Base-by-base conservation (phyloP, 441 rosid species). In the Populus hybrid region DNA sequence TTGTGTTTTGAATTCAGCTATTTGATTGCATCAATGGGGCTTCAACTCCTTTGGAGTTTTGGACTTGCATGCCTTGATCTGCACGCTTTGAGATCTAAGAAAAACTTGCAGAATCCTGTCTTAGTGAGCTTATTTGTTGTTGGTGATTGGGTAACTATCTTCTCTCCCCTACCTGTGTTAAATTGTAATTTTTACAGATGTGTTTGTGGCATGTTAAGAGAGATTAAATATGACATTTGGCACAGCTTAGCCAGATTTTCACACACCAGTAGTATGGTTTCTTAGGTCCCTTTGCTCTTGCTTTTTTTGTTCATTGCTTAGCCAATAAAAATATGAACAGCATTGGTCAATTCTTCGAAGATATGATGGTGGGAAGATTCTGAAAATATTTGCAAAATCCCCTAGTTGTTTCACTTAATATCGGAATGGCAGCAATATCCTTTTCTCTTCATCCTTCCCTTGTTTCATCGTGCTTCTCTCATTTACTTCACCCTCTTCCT, bases 1-100 rank as follows among this genome's bases (percentile, higher is more conserved):
- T 10, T 74, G 40, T 76, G 32, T 74, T 34, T 73, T 80, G 73
- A 75, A 18, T 84, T 78, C 89, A 96, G 97, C 88, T 96, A 91
- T 84, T 89, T 96, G 84, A 89, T 96, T 83, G 98, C 98, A 70
- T 91, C 99, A 24, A 93, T 96, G 99, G 99, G 97, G 77, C 98
- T 95, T 87, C 99, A 95, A 80, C 86, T 91, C 67, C 81, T 94
- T 38, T 95, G 99, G 98, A 95, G 99, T 81, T 91, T 95, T 81
- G 98, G 99, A 66, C 93, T 96, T 42, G 97, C 99, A 10, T 96
- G 98, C 81, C 95, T 95, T 68, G 99, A 95, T 87, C 76, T 83
- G 71, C 89, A 89, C 88, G 97, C 99, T 80, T 68, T 95, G 70
- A 86, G 90, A 81, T 77, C 85, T 63, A 94, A 93, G 86, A 90